Evolutionary conservation across 306 rosid genomes (phyloP).

Genomic region (Vicia villosa): DNA sequence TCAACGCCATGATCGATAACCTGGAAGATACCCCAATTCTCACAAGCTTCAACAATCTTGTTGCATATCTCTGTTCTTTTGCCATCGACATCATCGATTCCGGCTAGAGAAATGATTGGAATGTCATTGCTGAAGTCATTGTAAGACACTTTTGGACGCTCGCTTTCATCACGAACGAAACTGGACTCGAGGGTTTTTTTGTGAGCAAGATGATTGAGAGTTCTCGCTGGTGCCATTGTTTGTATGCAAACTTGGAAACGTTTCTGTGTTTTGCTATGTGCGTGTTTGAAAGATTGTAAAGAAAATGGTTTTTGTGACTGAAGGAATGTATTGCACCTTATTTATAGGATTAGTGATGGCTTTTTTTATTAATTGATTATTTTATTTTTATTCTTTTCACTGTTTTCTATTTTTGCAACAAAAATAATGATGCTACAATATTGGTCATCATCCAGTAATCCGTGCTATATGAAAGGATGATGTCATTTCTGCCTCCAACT

Average conservation of each 20-base stretch:
- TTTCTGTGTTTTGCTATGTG: neutral
- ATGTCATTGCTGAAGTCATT: conserved; percentile 71
- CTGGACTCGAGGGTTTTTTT: conserved; percentile 55
- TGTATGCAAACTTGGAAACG: neutral
- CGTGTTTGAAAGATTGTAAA: too few species aligned
- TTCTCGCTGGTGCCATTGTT: conserved; percentile 44
- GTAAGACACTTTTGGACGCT: conserved; percentile 87
- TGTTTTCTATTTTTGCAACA: too few species aligned
- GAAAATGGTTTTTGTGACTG: too few species aligned
- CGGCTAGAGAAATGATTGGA: conserved; percentile 75
- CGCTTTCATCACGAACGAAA: conserved; percentile 79
- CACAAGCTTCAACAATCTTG: conserved; percentile 80
- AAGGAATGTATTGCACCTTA: too few species aligned
- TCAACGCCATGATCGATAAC: conserved; percentile 83
- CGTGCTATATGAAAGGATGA: too few species aligned
- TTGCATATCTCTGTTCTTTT: conserved; percentile 52
- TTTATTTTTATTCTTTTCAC: too few species aligned
- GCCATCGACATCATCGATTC: conserved; percentile 56
- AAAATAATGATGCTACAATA: too few species aligned
- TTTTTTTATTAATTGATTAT: too few species aligned
- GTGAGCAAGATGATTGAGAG: conserved; percentile 59
- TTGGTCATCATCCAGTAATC: too few species aligned
- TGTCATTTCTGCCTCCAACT: too few species aligned
- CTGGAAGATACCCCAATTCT: conserved; percentile 90
- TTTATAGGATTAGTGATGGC: too few species aligned